Conservation (phyloP, 2,329 filamentous ascomycete species). For the Nigrospora osmanthi region DNA sequence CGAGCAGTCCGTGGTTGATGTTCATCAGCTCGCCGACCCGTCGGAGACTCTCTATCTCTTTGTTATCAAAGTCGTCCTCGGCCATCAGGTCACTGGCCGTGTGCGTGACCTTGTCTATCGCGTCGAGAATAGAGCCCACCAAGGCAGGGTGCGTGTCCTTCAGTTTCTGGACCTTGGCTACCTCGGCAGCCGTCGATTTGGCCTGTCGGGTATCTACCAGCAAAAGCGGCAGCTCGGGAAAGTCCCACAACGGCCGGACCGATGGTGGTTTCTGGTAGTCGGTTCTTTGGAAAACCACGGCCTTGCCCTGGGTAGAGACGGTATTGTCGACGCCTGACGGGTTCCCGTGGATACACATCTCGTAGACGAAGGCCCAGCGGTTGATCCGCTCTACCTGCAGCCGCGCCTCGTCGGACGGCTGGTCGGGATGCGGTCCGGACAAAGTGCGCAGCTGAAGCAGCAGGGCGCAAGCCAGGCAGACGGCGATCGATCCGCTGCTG, state of each 20-base stretch:
- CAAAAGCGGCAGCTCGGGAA: conserved; percentile 85
- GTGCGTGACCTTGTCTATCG: conserved; percentile 67
- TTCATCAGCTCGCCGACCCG: conserved; percentile 81
- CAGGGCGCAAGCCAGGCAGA: conserved; percentile 78
- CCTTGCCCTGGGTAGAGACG: conserved; percentile 87
- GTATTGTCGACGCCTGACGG: conserved; percentile 97
- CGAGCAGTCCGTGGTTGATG: conserved; percentile 87
- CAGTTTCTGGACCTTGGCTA: conserved; percentile 74
- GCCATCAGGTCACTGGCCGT: conserved; percentile 47
- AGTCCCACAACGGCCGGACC: conserved; percentile 73
- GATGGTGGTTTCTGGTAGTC: conserved; percentile 71
- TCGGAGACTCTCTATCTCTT: conserved; percentile 55
- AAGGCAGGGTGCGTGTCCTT: conserved; percentile 66
- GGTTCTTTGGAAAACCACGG: conserved; percentile 78
- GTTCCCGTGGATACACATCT: conserved; percentile 96
- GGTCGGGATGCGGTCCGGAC: conserved; percentile 84
- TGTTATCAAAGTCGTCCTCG: conserved; percentile 59
- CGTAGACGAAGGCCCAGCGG: conserved; percentile 92
- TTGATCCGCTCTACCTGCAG: conserved; percentile 93
- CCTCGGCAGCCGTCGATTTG: conserved; percentile 78
- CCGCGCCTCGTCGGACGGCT: conserved; percentile 79
- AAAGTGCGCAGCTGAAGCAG: conserved; percentile 83
- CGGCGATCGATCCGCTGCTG: conserved; percentile 88
- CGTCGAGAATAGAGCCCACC: conserved; percentile 72
- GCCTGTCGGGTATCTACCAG: conserved; percentile 83